Evolutionary conservation across 768 basidiomycete species (phyloP).

Genomic region (Boletus patriciae): DNA sequence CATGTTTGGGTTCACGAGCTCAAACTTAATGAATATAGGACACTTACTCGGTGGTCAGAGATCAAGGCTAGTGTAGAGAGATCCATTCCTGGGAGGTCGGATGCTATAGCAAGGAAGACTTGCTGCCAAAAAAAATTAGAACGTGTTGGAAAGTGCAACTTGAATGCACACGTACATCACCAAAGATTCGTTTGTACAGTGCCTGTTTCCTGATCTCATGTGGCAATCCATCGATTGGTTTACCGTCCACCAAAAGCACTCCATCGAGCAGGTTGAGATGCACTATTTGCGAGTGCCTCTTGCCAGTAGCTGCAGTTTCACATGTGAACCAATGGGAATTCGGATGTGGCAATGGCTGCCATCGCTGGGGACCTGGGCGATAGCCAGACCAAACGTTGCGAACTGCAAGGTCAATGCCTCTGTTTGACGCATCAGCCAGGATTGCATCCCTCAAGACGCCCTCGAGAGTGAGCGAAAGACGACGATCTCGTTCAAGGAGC

Average conservation of each 20-base stretch:
- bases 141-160: too few species aligned
- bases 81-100: neutral
- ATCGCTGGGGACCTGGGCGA: too few species aligned
- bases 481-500: neutral
- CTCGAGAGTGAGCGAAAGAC: neutral
- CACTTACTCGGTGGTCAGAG: neutral
- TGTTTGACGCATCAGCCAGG: neutral
- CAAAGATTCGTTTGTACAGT: constrained; percentile 10
- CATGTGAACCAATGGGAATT: neutral
- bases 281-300: neutral
- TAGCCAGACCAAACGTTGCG: too few species aligned
- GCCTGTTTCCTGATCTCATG: constrained; percentile 27
- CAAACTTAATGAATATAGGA: too few species aligned
- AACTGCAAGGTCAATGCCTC: neutral
- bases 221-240: neutral
- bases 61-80: neutral
- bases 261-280: neutral
- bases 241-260: neutral
- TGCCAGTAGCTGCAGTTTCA: too few species aligned
- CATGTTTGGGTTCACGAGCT: neutral
- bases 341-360: neutral
- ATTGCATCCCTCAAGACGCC: neutral
- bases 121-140: too few species aligned
- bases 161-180: neutral
- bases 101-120: neutral